phyloP scores from a whole-genome alignment of 2,329 filamentous ascomycete species.

The Claviceps lovelessii region DNA sequence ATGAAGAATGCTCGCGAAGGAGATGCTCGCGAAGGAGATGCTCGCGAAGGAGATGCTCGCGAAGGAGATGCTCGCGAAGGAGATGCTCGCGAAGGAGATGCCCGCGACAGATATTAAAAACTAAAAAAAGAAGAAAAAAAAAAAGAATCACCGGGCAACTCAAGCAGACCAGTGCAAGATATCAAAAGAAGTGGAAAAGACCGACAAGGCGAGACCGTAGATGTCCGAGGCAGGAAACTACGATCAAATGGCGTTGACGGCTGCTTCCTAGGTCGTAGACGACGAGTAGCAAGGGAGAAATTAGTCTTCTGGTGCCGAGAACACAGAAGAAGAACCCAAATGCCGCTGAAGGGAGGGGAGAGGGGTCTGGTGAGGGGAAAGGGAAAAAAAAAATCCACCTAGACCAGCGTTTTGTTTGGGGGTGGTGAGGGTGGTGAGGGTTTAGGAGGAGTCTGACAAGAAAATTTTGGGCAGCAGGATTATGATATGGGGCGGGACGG shows the following conservation, averaged over 20 bases:
- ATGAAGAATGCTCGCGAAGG: slow-evolving; percentile 5
- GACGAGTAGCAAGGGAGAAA: slow-evolving; percentile 13
- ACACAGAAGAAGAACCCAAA: slow-evolving; percentile 21
- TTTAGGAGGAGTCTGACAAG: slow-evolving; percentile 21
- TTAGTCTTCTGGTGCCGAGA: slow-evolving; percentile 16
- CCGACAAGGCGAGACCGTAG: slow-evolving; percentile 14
- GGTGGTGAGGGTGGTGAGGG: slow-evolving; percentile 24
- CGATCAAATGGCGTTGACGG: slow-evolving; percentile 17
- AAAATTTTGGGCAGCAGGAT: slow-evolving; percentile 25
- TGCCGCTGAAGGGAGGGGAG: slow-evolving; percentile 17
- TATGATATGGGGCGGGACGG: slow-evolving; percentile 18
- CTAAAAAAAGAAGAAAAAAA: background rate
- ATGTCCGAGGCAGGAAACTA: slow-evolving; percentile 17
- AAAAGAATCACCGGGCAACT: slow-evolving; percentile 4
- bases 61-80: slow-evolving; percentile 3
- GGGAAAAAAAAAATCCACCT: slow-evolving; percentile 18
- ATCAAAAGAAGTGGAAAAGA: slow-evolving; percentile 16
- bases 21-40: slow-evolving; percentile 2
- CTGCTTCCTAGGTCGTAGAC: slow-evolving; percentile 7
- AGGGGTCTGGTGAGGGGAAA: slow-evolving; percentile 15
- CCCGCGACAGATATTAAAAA: slow-evolving; percentile 3
- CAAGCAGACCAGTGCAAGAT: slow-evolving; percentile 13
- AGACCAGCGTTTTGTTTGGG: slow-evolving; percentile 18
- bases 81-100: background rate
- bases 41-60: no score